Base-by-base conservation (phyloP, 2,329 filamentous ascomycete species). In the Microcyclospora pomicola region DNA sequence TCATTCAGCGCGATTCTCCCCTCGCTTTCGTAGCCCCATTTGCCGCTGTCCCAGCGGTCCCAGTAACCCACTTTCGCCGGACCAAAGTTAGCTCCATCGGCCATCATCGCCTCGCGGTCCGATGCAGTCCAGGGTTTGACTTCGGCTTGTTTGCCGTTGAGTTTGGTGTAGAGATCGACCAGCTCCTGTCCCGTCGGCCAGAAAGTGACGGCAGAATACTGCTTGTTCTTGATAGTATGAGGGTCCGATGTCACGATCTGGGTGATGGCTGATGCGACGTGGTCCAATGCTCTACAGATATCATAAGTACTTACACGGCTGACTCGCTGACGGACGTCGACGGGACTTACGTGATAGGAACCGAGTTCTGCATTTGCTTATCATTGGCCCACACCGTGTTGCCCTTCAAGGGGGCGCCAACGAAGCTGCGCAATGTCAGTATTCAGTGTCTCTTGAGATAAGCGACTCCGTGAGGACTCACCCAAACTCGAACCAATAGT, bases 171-270 rank as follows among this genome's bases (percentile, higher is more conserved):
- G 12, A 42, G 36, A n/a, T 42, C 40, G 19, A 13, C 30, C 9
- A 42, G 15, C 13, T 42, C 40, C 7, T 39, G 9, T 2, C 40
- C 40, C 7, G 40, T 42, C 6, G 40, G 31, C 40, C 40, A 42
- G 32, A 42, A 42, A 15, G 36, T 35, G 30, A 42, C 36, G 27
- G 33, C 40, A 9, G 36, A 39, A 28, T 31, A 35, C 13, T 35
- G n/a, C 5, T 27, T 35, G 40, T 36, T 36, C 27, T 39, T 39
- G 33, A 42, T 35, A 15, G 36, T 15, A 10, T 42, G 14, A 16
- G 40, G 40, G 14, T 42, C 36, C 9, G 31, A 14, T 13, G 36
- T 29, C 3, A 28, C 40, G 15, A 42, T 39, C 2, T 24, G 31
- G 5, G 36, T 31, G 6, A 42, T n/a, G 16, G 31, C 31, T 35